A percentile compares a stretch with the other conserved stretches of the same genome.
Conservation (phyloP, 371 early-diverging fungal species). For the Rhizopus stolonifer region DNA sequence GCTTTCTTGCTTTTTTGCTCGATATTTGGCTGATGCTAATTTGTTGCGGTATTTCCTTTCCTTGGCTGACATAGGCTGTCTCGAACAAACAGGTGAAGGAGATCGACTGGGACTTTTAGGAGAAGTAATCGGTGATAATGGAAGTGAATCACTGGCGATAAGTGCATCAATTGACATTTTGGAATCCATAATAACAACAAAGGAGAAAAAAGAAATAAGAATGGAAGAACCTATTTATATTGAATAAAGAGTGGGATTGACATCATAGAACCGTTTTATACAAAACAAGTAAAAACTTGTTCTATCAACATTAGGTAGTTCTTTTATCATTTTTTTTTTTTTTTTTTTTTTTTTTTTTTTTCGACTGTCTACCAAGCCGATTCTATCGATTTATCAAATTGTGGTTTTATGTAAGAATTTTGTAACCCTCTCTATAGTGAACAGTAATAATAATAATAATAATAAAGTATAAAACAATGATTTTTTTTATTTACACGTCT, state of each 20-base stretch:
- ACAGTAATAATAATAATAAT: no score
- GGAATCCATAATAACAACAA: constrained; percentile 20
- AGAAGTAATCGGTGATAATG: constrained; percentile 33
- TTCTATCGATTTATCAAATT: no score
- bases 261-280: no score
- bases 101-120: constrained; percentile 19
- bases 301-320: no score
- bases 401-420: no score
- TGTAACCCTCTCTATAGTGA: no score
- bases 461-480: no score
- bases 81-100: constrained; percentile 14
- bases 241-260: no score
- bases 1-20: constrained; percentile 27
- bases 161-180: constrained; percentile 34
- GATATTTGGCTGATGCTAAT: constrained; percentile 28
- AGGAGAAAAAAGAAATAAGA: constrained; percentile 7
- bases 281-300: no score
- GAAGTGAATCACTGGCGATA: constrained; percentile 19
- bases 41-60: constrained; percentile 24
- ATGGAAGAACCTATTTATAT: constrained; percentile 1
- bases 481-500: constrained; percentile 1
- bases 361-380: no score
- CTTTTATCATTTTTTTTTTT: no score
- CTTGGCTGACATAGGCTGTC: constrained; percentile 22
- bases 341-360: no score